These are phyloP conservation scores for Rhodamnia rubescens DNA, from an alignment of 345 rosid species.

Conservation along the genomic window DNA sequence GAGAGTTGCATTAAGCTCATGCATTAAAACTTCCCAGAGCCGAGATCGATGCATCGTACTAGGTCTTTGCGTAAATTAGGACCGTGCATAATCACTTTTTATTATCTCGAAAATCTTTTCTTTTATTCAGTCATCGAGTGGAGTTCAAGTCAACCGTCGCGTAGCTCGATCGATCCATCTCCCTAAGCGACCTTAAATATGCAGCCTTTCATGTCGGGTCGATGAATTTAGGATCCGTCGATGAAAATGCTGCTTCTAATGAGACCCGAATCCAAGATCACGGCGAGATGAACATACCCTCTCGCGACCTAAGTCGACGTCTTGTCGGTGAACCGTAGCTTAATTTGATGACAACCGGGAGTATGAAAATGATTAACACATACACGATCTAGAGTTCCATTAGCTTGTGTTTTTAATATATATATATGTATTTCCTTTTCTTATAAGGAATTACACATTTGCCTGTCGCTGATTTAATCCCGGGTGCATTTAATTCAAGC, in stretches of 20 bases:
- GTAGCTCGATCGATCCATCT: neutral
- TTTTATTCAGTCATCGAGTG: too few relatives aligned
- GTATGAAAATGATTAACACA: too few relatives aligned
- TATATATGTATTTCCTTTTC: too few relatives aligned
- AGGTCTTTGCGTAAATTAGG: neutral
- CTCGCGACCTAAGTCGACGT: neutral
- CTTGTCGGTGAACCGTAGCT: accelerated
- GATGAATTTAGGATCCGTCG: neutral
- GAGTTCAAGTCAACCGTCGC: neutral
- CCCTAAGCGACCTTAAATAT: neutral
- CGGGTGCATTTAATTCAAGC: neutral
- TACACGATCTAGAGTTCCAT: too few relatives aligned
- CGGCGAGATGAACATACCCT: neutral
- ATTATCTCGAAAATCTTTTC: too few relatives aligned
- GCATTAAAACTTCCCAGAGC: accelerated
- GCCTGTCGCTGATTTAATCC: neutral
- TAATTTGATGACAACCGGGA: too few relatives aligned
- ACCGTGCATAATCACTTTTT: accelerated
- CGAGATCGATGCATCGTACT: neutral
- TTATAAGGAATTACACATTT: too few relatives aligned
- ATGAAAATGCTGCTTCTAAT: accelerated
- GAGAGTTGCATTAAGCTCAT: neutral
- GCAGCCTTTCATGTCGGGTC: neutral
- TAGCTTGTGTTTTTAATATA: too few relatives aligned
- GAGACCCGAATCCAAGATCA: neutral